Conservation (phyloP, 495 filamentous ascomycete species). For the Cairneyella variabilis region DNA sequence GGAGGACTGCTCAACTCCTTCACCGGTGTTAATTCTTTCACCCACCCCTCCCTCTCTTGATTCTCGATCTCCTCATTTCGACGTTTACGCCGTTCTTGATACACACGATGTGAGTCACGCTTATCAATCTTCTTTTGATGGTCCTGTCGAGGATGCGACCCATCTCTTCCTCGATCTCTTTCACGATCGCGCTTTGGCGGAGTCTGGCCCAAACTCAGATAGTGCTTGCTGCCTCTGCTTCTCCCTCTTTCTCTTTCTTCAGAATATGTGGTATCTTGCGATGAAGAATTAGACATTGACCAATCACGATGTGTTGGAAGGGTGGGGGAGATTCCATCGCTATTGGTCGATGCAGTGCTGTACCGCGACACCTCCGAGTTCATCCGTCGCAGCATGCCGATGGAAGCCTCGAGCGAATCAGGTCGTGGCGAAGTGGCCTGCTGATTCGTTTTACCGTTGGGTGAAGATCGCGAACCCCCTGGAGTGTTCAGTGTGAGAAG, state of each 20-base stretch:
- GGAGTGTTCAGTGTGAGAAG: background rate
- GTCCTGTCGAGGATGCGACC: too few relatives aligned
- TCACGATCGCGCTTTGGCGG: background rate
- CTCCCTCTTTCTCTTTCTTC: background rate
- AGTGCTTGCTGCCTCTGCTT: background rate
- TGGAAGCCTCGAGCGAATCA: background rate
- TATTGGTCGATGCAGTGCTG: background rate
- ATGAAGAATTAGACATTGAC: background rate
- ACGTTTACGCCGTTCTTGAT: background rate
- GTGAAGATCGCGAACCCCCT: background rate
- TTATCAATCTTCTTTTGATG: background rate
- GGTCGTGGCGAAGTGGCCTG: background rate
- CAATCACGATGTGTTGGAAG: background rate
- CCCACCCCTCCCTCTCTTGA: background rate
- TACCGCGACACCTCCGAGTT: background rate
- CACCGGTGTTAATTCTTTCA: slow-evolving; percentile 3
- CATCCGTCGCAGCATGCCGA: background rate
- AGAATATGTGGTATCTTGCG: background rate
- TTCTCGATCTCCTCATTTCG: background rate
- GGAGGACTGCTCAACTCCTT: background rate
- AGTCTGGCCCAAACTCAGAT: background rate
- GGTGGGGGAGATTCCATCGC: background rate
- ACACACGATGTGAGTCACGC: background rate
- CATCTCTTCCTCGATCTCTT: too few relatives aligned
- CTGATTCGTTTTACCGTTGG: background rate